Evolutionary conservation across 1,284 basidiomycete species (phyloP), one percentile per base, ranked within the genome.

Genomic region (Moniliella sp.): DNA sequence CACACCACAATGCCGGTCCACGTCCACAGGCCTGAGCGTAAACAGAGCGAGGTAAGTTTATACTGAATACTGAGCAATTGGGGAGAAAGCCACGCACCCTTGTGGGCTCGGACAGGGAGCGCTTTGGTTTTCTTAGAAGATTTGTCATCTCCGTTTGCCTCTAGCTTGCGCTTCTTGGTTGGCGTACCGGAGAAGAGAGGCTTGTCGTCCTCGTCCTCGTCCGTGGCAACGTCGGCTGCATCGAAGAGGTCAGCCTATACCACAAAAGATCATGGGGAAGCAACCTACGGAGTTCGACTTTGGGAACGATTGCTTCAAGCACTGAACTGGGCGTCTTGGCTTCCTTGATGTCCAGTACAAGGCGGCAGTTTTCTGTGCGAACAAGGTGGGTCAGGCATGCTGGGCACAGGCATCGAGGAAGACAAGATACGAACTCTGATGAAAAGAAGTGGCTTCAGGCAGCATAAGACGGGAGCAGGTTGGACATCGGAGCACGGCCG

Each of bases 1-100:
- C 28, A 97, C 88, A 34, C 91, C 88, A 49, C 88, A 97, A 50
- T 94, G 84, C 40, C 73, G 75, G 65, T 93, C 82, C 43, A 78
- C 74, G 61, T 94, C 77, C 34, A 56, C 10, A 51, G 49, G 4
- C 44, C 44, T 26, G 25, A 9, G 13, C 10, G 13, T 10, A 4
- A 27, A 27, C 8, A 23, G 21, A 23, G 21, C 7, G 21, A 23
- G 21, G 8, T 7, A 23, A 23, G n/a, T 7, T 33, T n/a, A n/a
- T n/a, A n/a, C n/a, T n/a, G n/a, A n/a, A n/a, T n/a, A n/a, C n/a
- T n/a, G n/a, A n/a, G n/a, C n/a, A n/a, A n/a, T n/a, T n/a, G n/a
- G n/a, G n/a, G n/a, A n/a, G n/a, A n/a, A n/a, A n/a, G n/a, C n/a
- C n/a, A n/a, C n/a, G n/a, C n/a, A n/a, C n/a, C n/a, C n/a, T n/a